Base-by-base conservation (phyloP, 345 rosid species). In the Arabis alpina region DNA sequence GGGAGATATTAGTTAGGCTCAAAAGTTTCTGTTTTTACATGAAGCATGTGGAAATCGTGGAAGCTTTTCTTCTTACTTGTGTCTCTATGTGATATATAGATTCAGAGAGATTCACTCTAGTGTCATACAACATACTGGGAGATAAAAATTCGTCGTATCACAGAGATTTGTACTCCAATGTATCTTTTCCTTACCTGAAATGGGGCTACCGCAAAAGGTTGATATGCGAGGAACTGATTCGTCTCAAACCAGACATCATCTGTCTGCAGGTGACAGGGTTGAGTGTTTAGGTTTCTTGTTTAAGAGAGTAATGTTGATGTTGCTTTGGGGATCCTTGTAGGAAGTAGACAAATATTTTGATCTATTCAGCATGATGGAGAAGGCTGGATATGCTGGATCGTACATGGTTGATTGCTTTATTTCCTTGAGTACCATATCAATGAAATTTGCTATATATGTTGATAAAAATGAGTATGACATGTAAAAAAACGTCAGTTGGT, bases 261-360 rank as follows among this genome's bases (percentile, higher is more conserved):
- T 91, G 91, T 70, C 23, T 91, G 85, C 97, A 88, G 77, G 96
- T 91, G 62, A 66, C 64, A 27, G 8, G 45, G 19, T 44, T 2
- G 37, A 40, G n/a, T 36, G 25, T 30, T 58, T 30, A 15, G 23
- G 10, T 15, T 8, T 11, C 8, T 49, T 13, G 37, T 34, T 34
- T 15, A 25, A 37, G 11, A 30, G 8, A 52, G n/a, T 13, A 36
- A 14, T 51, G 43, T 73, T 53, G 52, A 25, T 51, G 65, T 44
- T 72, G 59, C 52, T 52, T 34, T 34, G 67, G 42, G 27, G 45
- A 43, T 57, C 70, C 52, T 80, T 52, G 41, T 76, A 91, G 97
- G 93, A 87, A 81, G 97, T 88, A 81, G 96, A 88, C 77, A 88
- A 72, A 74, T 88, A 86, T 59, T 82, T 80, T 42, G 96, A 88